Evolutionary conservation across 177 flowering plant species (phyloP).

Genomic region (Vitis hybrid): DNA sequence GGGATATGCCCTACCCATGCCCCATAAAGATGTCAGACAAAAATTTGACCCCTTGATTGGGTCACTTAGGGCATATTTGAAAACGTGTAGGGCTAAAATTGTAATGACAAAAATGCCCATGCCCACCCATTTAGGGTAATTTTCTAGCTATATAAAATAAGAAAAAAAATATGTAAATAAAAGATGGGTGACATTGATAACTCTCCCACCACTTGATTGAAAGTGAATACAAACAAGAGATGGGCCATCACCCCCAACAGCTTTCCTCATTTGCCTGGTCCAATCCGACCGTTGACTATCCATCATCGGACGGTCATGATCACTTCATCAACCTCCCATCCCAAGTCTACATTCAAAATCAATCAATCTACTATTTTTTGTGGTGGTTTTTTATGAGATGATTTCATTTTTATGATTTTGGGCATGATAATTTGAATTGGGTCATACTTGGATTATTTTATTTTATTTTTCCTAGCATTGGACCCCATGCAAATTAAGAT

Average conservation of each 20-base stretch:
- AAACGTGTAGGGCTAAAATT: neutral
- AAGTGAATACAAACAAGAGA: constrained; percentile 16
- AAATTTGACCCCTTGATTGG: constrained; percentile 6
- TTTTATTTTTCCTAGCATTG: too few relatives aligned
- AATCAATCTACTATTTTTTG: too few relatives aligned
- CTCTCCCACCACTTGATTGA: neutral
- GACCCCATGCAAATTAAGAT: too few relatives aligned
- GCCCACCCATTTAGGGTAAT: neutral
- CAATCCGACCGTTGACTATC: constrained; percentile 14
- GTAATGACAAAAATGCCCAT: constrained; percentile 1
- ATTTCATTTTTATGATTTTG: too few relatives aligned
- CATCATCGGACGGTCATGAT: neutral
- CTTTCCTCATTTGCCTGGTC: constrained; percentile 1
- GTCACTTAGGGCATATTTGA: neutral
- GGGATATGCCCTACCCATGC: constrained; percentile 11
- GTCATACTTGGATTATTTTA: too few relatives aligned
- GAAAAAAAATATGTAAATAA: too few relatives aligned
- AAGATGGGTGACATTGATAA: neutral
- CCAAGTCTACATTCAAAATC: too few relatives aligned
- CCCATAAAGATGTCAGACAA: constrained; percentile 6
- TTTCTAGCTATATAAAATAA: neutral
- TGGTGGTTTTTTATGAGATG: too few relatives aligned
- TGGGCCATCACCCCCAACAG: neutral
- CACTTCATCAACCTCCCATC: too few relatives aligned
- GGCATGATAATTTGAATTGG: too few relatives aligned